Conservation (phyloP, 2,329 filamentous ascomycete genomes). For the Dactylonectria estremocensis region DNA sequence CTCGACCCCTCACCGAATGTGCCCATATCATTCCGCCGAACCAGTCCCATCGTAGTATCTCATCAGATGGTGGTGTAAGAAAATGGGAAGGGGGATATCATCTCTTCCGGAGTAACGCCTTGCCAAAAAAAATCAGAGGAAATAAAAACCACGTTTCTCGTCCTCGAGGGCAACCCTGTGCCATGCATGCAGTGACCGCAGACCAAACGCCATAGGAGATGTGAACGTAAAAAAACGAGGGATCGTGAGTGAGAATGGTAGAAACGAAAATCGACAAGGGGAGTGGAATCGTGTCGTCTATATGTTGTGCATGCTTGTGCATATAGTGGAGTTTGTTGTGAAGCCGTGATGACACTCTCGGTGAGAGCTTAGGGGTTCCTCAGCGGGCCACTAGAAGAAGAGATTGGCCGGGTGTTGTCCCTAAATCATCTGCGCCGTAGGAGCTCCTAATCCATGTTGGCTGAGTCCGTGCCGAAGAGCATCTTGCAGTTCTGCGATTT, state of each 20-base stretch:
- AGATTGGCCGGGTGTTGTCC: not conserved
- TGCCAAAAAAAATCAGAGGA: constrained; percentile 32
- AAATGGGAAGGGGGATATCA: constrained; percentile 48
- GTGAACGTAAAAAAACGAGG: constrained; percentile 16
- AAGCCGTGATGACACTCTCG: constrained; percentile 13
- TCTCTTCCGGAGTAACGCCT: constrained; percentile 48
- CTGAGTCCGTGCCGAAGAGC: constrained; percentile 56
- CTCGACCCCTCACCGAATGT: constrained; percentile 10
- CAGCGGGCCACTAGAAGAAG: constrained; percentile 13
- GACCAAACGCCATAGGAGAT: constrained; percentile 43
- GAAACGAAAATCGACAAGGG: constrained; percentile 9
- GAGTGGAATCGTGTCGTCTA: constrained; percentile 27
- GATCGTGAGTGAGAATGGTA: not conserved
- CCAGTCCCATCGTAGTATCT: constrained; percentile 12
- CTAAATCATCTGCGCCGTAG: constrained; percentile 60
- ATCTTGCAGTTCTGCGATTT: constrained; percentile 64
- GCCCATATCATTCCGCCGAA: constrained; percentile 18
- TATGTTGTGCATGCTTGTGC: constrained; percentile 17
- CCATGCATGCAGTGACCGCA: constrained; percentile 23
- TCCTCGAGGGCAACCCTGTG: constrained; percentile 28
- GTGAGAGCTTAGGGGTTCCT: constrained; percentile 4
- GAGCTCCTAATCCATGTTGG: constrained; percentile 53
- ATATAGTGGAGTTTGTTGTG: constrained; percentile 16
- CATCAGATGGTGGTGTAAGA: constrained; percentile 23
- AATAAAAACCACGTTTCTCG: constrained; percentile 28